Evolutionary conservation across 768 basidiomycete genomes (phyloP).

Genomic region (Gelatoporia subvermispora): DNA sequence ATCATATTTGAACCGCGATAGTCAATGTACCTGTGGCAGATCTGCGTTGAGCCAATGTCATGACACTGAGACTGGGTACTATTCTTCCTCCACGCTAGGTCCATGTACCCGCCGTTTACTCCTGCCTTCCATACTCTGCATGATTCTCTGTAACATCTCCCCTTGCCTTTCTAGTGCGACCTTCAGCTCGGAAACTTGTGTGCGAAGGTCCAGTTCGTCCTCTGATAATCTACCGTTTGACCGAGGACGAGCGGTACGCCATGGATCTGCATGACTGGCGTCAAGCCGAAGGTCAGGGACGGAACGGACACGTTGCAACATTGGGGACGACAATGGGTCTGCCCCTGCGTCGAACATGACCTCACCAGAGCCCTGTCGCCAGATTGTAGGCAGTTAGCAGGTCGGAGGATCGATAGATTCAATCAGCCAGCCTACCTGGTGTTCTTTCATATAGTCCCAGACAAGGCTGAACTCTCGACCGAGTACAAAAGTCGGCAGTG

Average conservation of each 20-base stretch:
- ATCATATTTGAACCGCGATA: too few relatives aligned
- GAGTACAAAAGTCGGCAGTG: constrained; percentile 86
- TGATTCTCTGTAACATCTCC: constrained; percentile 36
- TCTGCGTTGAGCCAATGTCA: too few relatives aligned
- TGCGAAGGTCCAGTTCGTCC: constrained; percentile 46
- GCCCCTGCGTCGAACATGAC: constrained; percentile 7
- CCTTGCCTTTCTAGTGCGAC: constrained; percentile 56
- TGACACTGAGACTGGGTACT: too few relatives aligned
- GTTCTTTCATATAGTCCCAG: constrained; percentile 74
- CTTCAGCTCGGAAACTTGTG: constrained; percentile 57
- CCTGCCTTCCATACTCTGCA: constrained; percentile 23
- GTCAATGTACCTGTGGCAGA: too few relatives aligned
- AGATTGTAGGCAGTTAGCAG: not conserved
- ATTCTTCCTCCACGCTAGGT: too few relatives aligned
- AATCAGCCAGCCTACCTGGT: constrained; percentile 31
- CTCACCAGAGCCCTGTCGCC: constrained; percentile 7
- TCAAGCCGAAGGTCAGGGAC: constrained; percentile 1
- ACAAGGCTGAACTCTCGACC: constrained; percentile 88
- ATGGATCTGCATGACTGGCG: constrained; percentile 7
- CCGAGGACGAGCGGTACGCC: constrained; percentile 11
- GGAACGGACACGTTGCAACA: constrained; percentile 9
- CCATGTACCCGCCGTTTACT: constrained; percentile 7
- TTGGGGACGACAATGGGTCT: constrained; percentile 13
- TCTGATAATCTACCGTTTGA: constrained; percentile 5
- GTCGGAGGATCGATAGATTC: not conserved